Percentiles rank a stretch among this genome's conserved stretches.
Evolutionary conservation across 2,329 filamentous ascomycete genomes (phyloP).

Genomic region (Pestalotiopsis sp.): DNA sequence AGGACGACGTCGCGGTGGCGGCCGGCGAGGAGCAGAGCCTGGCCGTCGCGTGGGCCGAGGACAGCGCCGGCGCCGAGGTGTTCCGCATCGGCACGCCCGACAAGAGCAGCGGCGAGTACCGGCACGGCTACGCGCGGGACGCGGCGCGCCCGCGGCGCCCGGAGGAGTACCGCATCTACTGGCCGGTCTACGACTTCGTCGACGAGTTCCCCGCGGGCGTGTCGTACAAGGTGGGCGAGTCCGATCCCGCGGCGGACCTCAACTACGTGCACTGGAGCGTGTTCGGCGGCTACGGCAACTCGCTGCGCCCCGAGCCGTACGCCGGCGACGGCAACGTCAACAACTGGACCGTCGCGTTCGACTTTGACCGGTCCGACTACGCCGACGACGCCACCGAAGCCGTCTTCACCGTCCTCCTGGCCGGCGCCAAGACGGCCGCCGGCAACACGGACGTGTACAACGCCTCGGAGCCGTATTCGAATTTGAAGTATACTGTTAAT

Average conservation of each 20-base stretch:
- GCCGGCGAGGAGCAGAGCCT: conserved; percentile 40
- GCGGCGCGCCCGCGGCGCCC: conserved; percentile 48
- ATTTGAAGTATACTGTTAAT: conserved; percentile 48
- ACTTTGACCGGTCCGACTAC: conserved; percentile 43
- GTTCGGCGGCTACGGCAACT: conserved; percentile 57
- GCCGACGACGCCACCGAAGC: conserved; percentile 40
- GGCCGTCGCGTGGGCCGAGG: conserved; percentile 49
- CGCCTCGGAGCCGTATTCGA: conserved; percentile 49
- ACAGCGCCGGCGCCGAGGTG: conserved; percentile 57
- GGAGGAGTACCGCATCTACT: conserved; percentile 62
- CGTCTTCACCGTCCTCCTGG: conserved; percentile 63
- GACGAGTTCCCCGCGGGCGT: conserved; percentile 60
- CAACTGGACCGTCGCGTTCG: conserved; percentile 60
- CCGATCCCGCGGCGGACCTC: conserved; percentile 47
- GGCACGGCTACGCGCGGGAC: conserved; percentile 54
- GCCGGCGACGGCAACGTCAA: conserved; percentile 45
- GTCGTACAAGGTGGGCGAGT: conserved; percentile 55
- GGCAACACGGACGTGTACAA: conserved; percentile 63
- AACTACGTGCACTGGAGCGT: conserved; percentile 69
- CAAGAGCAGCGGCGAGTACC: conserved; percentile 60
- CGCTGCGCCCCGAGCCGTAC: conserved; percentile 40
- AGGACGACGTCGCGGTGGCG: conserved; percentile 48
- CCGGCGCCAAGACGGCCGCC: conserved; percentile 60
- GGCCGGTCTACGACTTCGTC: conserved; percentile 58
- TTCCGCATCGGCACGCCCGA: conserved; percentile 65